Conservation (phyloP, 1,284 basidiomycete species). For the Vanrija pseudolonga region DNA sequence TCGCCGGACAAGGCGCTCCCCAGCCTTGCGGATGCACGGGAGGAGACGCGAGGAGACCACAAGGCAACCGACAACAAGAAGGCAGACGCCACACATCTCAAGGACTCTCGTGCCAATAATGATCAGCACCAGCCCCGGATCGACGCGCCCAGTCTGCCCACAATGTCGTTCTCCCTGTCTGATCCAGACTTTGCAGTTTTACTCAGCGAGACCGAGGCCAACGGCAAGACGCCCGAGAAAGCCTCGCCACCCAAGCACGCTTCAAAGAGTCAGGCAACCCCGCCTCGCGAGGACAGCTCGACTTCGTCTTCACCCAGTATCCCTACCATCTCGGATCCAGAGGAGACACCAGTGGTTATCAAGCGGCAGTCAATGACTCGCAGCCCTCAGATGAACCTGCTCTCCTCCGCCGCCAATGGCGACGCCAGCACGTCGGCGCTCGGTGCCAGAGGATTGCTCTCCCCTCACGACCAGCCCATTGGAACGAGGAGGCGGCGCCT, state of each 20-base stretch:
- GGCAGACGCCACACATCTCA: background rate
- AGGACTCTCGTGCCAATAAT: background rate
- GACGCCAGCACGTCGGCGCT: slow-evolving; percentile 8
- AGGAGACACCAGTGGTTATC: background rate
- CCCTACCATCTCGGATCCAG: background rate
- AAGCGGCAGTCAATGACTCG: slow-evolving; percentile 9
- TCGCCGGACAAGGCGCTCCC: background rate
- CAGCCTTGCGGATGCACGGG: background rate
- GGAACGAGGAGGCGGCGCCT: slow-evolving; percentile 33
- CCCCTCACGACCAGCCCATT: slow-evolving; percentile 25
- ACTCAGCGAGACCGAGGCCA: slow-evolving; percentile 38
- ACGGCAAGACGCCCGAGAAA: background rate
- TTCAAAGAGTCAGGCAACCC: too few species aligned
- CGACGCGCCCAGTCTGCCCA: slow-evolving; percentile 42
- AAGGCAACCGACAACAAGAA: too few species aligned
- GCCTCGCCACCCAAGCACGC: background rate
- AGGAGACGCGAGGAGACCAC: background rate
- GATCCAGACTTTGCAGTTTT: slow-evolving; percentile 50
- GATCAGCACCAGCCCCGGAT: slow-evolving; percentile 27
- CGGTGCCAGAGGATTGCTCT: slow-evolving; percentile 20
- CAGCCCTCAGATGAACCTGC: slow-evolving; percentile 23
- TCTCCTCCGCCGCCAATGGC: slow-evolving; percentile 17
- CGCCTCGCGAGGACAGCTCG: too few species aligned
- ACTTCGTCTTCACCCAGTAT: too few species aligned
- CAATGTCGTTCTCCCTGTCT: slow-evolving; percentile 48